Evolutionary conservation across 2,329 filamentous ascomycete species (phyloP).

Genomic region (Colletotrichum phormii): DNA sequence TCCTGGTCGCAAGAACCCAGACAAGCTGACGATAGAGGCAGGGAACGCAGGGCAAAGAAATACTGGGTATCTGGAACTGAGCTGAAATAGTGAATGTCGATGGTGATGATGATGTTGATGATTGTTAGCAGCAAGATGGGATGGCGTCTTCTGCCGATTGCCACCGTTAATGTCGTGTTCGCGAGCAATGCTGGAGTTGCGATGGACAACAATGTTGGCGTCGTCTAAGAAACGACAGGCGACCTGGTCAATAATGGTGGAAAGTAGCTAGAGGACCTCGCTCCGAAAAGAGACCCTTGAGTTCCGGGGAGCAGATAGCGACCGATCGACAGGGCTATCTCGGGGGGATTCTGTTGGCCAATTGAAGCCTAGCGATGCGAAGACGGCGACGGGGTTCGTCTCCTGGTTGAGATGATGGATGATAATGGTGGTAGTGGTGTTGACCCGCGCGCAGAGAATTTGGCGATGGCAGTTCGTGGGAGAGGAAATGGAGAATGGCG

Average conservation of each 20-base stretch:
- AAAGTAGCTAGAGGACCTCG: background rate
- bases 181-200: background rate
- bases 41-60: slow-evolving; percentile 4
- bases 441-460: background rate
- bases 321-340: slow-evolving; percentile 17
- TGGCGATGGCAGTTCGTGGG: background rate
- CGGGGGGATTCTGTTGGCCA: background rate
- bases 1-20: background rate
- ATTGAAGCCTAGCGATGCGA: background rate
- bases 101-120: background rate
- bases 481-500: background rate
- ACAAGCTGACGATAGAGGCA: slow-evolving; percentile 6
- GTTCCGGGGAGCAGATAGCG: background rate
- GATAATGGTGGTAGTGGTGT: background rate
- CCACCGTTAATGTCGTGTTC: background rate
- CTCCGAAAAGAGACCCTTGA: background rate
- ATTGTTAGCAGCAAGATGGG: background rate
- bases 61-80: slow-evolving; percentile 31
- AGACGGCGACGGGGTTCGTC: background rate
- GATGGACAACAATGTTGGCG: background rate
- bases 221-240: background rate
- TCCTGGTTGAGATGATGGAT: background rate
- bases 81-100: background rate
- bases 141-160: background rate
- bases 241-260: background rate